Evolutionary conservation across 495 filamentous ascomycete genomes (phyloP), one percentile per base, ranked within the genome.

Genomic region (Glutinoglossum americanum): DNA sequence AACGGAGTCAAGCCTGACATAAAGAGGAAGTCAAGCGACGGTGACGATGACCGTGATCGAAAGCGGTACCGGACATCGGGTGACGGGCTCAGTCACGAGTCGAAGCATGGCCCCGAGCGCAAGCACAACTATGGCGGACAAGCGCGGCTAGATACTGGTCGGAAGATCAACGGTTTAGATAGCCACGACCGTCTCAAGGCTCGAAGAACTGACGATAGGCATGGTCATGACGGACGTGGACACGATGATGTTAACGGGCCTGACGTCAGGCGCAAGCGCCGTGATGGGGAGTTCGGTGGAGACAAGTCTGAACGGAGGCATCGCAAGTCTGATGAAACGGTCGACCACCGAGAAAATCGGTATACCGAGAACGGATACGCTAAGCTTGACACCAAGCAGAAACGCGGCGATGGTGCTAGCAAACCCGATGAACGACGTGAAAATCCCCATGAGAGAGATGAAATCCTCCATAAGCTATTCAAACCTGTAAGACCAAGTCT

Each of bases 401-500:
- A 56, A 19, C 53, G 60, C 39, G 56, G 61, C 59, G 62, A 64
- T 17, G 25, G 25, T 8, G 13, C 11, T 17, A 17, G 11, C 13
- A 53, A 32, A 53, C 15, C 49, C 13, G 49, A 53, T 8, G 28
- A 53, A 13, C 49, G 49, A 21, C 49, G 25, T 15, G 25, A 53
- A 15, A 53, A 27, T 32, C 23, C 15, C 15, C 23, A 53, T 17
- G 60, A 70, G 25, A 60, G 59, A 37, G 74, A 79, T 57, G 72
- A 72, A 44, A 75, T 80, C 69, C 68, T 79, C n/a, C 72, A 71
- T 57, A 67, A 69, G 60, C 69, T 81, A 54, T 74, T 85, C 64
- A 76, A 73, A 57, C 83, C 79, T 13, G 76, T 83, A 49, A 72
- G 71, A 54, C 70, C 75, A 11, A 80, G 77, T 58, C 67, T 88